phyloP scores from a whole-genome alignment of 495 filamentous ascomycete species.

The Coniosporium apollinis region DNA sequence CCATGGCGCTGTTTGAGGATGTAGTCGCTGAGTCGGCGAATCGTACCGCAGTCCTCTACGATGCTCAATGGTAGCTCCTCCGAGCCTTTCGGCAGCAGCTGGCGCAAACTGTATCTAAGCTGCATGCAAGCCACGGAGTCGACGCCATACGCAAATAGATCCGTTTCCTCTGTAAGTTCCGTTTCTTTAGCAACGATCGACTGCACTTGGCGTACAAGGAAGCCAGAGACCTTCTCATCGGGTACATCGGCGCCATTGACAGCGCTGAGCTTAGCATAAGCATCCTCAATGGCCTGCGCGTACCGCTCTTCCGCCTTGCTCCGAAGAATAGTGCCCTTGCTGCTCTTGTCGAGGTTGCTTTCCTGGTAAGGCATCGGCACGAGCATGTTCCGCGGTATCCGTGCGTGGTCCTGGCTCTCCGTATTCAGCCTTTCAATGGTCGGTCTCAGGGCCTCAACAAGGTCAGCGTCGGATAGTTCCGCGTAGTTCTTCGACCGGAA shows the following conservation, averaged over 20 bases:
- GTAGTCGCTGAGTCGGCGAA: constrained; percentile 18
- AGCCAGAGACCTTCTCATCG: constrained; percentile 18
- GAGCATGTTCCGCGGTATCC: constrained; percentile 29
- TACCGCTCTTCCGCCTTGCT: constrained; percentile 26
- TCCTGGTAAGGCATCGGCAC: constrained; percentile 19
- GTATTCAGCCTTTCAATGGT: constrained; percentile 25
- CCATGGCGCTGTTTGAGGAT: constrained; percentile 8
- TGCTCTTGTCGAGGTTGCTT: constrained; percentile 29
- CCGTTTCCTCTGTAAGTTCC: constrained; percentile 18
- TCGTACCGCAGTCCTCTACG: constrained; percentile 34
- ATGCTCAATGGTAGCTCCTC: constrained; percentile 23
- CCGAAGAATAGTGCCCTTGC: constrained; percentile 36
- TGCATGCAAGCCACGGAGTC: constrained; percentile 37
- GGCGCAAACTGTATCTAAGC: constrained; percentile 28
- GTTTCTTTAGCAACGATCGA: constrained; percentile 14
- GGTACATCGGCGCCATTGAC: background rate
- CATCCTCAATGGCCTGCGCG: constrained; percentile 22
- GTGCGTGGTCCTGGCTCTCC: constrained; percentile 25
- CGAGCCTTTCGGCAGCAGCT: constrained; percentile 25
- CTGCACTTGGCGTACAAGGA: constrained; percentile 16
- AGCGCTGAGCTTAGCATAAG: constrained; percentile 16
- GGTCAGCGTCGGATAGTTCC: constrained; percentile 11
- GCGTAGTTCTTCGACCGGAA: constrained; percentile 9
- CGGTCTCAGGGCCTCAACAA: constrained; percentile 23
- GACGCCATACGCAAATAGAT: constrained; percentile 38